phyloP scores from a whole-genome alignment of 192 early-diverging fungal genomes.

The Backusella morwellensis region DNA sequence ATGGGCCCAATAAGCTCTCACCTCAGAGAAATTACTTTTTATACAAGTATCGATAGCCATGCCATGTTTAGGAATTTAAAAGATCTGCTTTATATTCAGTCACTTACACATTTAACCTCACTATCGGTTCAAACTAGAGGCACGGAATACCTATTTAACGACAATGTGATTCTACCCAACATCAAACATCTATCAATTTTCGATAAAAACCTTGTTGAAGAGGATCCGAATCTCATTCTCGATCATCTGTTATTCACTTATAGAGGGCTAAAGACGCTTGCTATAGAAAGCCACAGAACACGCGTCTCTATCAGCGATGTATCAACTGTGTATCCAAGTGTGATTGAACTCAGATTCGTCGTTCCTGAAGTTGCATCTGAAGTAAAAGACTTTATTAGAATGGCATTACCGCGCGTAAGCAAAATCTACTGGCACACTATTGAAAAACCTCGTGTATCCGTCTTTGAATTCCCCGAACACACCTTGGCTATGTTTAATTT shows the following conservation, averaged over 20 bases:
- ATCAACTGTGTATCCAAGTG: neutral
- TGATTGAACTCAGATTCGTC: neutral
- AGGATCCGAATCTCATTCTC: neutral
- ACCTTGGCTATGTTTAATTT: neutral
- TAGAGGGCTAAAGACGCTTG: neutral
- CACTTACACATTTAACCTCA: neutral
- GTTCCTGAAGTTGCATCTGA: neutral
- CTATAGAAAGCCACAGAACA: neutral
- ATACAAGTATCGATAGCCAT: neutral
- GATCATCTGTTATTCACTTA: neutral
- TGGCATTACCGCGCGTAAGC: neutral
- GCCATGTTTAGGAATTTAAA: neutral
- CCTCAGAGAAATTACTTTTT: neutral
- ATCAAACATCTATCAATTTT: neutral
- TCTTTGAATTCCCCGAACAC: neutral
- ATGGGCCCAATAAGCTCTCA: neutral
- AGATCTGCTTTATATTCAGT: neutral
- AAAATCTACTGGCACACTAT: neutral
- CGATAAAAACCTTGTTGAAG: neutral
- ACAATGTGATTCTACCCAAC: neutral
- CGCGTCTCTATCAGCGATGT: neutral
- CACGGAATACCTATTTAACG: neutral
- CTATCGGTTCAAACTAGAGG: neutral
- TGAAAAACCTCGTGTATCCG: neutral
- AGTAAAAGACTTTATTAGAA: neutral